phyloP scores from a whole-genome alignment of 1,284 basidiomycete genomes.

The Psilocybe mexicana region DNA sequence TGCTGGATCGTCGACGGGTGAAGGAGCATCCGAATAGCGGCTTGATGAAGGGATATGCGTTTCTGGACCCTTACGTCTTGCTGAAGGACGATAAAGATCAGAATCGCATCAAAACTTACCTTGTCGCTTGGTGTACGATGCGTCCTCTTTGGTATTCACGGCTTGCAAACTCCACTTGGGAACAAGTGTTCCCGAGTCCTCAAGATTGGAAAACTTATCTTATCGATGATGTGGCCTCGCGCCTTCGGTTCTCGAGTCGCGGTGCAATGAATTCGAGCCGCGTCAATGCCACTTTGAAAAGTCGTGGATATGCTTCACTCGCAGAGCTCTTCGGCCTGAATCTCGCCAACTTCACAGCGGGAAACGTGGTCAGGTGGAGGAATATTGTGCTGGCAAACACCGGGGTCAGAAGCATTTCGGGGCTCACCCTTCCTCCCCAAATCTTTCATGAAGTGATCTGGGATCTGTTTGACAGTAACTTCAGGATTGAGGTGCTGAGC shows the following conservation, averaged over 20 bases:
- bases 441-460: conserved; percentile 7
- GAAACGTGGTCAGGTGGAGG: neutral
- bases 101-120: neutral
- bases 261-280: too few relatives aligned
- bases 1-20: neutral
- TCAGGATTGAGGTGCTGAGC: conserved; percentile 6
- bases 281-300: neutral
- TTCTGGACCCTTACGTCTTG: neutral
- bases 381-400: neutral
- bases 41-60: neutral
- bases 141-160: neutral
- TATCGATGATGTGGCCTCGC: too few relatives aligned
- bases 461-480: conserved; percentile 13
- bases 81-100: neutral
- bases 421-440: neutral
- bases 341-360: too few relatives aligned
- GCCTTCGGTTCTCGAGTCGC: too few relatives aligned
- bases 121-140: neutral
- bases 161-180: neutral
- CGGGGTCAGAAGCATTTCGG: neutral
- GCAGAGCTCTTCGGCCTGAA: too few relatives aligned
- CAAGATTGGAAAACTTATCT: neutral
- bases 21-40: neutral
- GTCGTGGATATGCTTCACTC: too few relatives aligned
- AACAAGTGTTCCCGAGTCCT: neutral